Percentiles rank a stretch among this genome's conserved stretches.
phyloP scores from a whole-genome alignment of 75 land plant species.

The Pinus albicaulis region DNA sequence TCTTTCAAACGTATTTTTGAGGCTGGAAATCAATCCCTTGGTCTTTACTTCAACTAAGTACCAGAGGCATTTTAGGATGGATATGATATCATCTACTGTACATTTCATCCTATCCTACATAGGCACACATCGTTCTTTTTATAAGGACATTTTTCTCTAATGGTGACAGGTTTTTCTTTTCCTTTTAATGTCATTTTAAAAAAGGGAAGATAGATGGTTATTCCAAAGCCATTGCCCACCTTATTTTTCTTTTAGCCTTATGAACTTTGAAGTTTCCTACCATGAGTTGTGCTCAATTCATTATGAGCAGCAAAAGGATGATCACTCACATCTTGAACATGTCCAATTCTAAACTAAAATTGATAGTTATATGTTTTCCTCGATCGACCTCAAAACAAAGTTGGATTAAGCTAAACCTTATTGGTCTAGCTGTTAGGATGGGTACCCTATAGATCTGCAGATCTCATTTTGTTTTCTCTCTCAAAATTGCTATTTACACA shows the following conservation, averaged over 20 bases:
- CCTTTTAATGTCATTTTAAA: too few relatives aligned
- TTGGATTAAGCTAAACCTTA: not conserved
- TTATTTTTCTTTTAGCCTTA: too few relatives aligned
- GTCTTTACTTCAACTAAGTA: constrained; percentile 88
- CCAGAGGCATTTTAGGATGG: not conserved
- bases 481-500: too few relatives aligned
- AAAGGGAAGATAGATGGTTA: too few relatives aligned
- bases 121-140: not conserved
- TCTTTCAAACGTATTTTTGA: constrained; percentile 96
- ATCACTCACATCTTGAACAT: too few relatives aligned
- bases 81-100: not conserved
- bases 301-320: too few relatives aligned
- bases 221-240: too few relatives aligned
- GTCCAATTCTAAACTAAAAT: not conserved
- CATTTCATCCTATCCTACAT: not conserved
- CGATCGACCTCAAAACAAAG: not conserved
- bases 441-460: not conserved
- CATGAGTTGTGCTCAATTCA: too few relatives aligned
- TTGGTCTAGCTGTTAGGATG: not conserved
- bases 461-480: too few relatives aligned
- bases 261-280: too few relatives aligned
- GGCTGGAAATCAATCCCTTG: constrained; percentile 79
- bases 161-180: too few relatives aligned
- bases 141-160: not conserved
- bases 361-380: not conserved